Evolutionary conservation across 1,139 yeast species (phyloP).

Genomic region (Scheffersomyces titani): DNA sequence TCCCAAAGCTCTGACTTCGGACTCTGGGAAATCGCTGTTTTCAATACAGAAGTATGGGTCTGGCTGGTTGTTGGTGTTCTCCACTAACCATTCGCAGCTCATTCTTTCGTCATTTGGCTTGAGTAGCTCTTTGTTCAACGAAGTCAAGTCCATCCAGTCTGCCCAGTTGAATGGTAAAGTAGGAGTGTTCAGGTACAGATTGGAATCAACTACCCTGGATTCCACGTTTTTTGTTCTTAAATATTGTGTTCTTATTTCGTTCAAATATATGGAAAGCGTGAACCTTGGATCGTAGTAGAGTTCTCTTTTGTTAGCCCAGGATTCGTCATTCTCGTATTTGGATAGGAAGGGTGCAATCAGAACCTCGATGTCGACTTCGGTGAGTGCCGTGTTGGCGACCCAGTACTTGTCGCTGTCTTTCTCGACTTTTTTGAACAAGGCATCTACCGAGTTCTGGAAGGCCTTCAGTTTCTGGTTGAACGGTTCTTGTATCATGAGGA

Average conservation of each 20-base stretch:
- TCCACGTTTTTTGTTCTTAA: conserved; percentile 5
- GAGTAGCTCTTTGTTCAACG: conserved; percentile 9
- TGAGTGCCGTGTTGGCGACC: conserved; percentile 13
- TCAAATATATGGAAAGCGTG: conserved; percentile 14
- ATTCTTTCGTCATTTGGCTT: conserved; percentile 8
- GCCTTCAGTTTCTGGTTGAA: background rate
- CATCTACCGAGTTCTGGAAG: conserved; percentile 5
- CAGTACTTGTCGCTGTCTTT: conserved; percentile 14
- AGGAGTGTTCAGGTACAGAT: conserved; percentile 1
- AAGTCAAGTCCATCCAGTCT: conserved; percentile 19
- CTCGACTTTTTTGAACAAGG: conserved; percentile 8
- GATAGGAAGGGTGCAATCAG: conserved; percentile 13
- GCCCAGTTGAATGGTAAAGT: conserved; percentile 20
- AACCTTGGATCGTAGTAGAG: conserved; percentile 18
- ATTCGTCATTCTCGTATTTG: conserved; percentile 13
- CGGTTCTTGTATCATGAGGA: background rate
- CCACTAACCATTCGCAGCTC: conserved; percentile 14
- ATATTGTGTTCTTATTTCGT: conserved; percentile 15
- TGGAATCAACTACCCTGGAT: background rate
- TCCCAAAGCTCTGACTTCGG: conserved; percentile 11
- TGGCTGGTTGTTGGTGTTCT: conserved; percentile 12
- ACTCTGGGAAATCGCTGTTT: conserved; percentile 6
- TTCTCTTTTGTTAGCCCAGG: conserved; percentile 16
- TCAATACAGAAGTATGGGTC: conserved; percentile 17
- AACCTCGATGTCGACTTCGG: conserved; percentile 6